These are phyloP conservation scores for Tillandsia fasciculata DNA, from an alignment of 176 grass and related monocot genomes.

Conservation along the genomic window DNA sequence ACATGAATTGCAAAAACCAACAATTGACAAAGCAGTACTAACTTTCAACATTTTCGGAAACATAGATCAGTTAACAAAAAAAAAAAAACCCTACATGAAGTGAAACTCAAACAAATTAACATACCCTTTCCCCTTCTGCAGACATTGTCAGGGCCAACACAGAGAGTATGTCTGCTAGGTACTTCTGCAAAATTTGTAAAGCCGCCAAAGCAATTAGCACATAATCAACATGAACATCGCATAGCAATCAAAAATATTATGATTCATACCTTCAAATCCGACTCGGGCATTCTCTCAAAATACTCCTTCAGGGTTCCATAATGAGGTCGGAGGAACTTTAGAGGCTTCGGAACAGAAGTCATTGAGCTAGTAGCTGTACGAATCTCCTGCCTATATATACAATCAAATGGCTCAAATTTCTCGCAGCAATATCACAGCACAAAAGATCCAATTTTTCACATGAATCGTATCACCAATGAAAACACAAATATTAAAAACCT, in stretches of 20 bases:
- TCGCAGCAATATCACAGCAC: not conserved
- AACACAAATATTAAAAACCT: too few relatives aligned
- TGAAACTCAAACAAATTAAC: conserved; percentile 6
- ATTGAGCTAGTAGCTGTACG: conserved; percentile 86
- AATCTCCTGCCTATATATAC: conserved; percentile 60
- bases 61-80: conserved; percentile 3
- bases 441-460: not conserved
- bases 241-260: not conserved
- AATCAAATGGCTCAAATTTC: conserved; percentile 1
- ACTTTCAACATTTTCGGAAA: not conserved
- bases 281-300: conserved; percentile 63
- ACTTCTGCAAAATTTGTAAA: conserved; percentile 48
- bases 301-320: conserved; percentile 77
- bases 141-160: conserved; percentile 93
- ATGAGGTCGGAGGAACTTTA: conserved; percentile 88
- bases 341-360: conserved; percentile 91
- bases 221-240: not conserved
- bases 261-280: conserved; percentile 61
- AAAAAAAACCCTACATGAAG: not conserved
- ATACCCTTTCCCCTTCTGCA: conserved; percentile 83
- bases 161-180: conserved; percentile 74
- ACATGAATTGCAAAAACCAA: too few relatives aligned
- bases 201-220: conserved; percentile 1
- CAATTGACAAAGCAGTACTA: too few relatives aligned
- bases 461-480: too few relatives aligned